A percentile compares a stretch with the other conserved stretches of the same genome.
phyloP scores from a whole-genome alignment of 2,329 filamentous ascomycete species.

The Alternaria rosae region DNA sequence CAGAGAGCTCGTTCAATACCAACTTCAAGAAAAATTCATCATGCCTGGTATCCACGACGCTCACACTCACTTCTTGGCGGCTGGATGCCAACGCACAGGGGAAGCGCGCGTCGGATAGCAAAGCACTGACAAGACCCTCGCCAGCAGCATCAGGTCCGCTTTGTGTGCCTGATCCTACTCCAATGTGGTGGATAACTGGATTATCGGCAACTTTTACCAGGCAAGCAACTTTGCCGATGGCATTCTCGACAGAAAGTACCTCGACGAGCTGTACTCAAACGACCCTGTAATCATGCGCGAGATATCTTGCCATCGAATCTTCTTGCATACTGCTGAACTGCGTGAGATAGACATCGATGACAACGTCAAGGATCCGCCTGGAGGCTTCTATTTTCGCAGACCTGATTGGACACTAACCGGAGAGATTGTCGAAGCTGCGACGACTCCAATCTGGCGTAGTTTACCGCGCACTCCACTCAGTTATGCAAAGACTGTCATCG shows the following conservation, averaged over 20 bases:
- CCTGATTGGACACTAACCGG: slow-evolving; percentile 39
- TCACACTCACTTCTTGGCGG: slow-evolving; percentile 19
- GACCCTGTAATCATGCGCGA: slow-evolving; percentile 39
- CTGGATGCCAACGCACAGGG: background rate
- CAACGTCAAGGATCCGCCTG: slow-evolving; percentile 24
- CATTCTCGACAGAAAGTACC: slow-evolving; percentile 31
- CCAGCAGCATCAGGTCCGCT: background rate
- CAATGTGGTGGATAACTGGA: background rate
- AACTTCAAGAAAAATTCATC: slow-evolving; percentile 40
- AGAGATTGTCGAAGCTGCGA: slow-evolving; percentile 37
- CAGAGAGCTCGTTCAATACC: slow-evolving; percentile 25
- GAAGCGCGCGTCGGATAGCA: background rate
- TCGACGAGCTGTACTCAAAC: slow-evolving; percentile 34
- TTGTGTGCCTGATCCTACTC: background rate
- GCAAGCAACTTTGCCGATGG: slow-evolving; percentile 29
- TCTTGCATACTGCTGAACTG: background rate
- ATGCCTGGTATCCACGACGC: slow-evolving; percentile 52
- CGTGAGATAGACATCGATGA: background rate
- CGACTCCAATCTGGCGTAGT: slow-evolving; percentile 27
- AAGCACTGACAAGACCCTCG: background rate
- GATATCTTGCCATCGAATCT: slow-evolving; percentile 3
- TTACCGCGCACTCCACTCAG: slow-evolving; percentile 28
- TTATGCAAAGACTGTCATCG: slow-evolving; percentile 33
- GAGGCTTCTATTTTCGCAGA: slow-evolving; percentile 30
- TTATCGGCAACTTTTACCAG: slow-evolving; percentile 23